Conservation (phyloP, 495 filamentous ascomycete genomes). For the Neurospora sp. region DNA sequence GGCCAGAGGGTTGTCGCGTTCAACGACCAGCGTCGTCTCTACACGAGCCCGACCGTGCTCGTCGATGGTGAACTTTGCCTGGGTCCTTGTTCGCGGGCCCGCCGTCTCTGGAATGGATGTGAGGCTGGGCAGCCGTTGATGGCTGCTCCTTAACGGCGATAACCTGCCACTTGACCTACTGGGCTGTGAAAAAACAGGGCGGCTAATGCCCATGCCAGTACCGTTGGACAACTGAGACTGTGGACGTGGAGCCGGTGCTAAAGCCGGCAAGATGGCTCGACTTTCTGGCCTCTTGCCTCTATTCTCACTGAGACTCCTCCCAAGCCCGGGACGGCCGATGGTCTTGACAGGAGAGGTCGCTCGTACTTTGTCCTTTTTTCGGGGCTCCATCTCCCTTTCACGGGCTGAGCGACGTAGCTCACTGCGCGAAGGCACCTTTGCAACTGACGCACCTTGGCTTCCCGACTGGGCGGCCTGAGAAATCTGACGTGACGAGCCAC, state of each 20-base stretch:
- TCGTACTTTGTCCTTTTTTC: slow-evolving; percentile 32
- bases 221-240: slow-evolving; percentile 13
- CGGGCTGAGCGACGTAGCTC: slow-evolving; percentile 34
- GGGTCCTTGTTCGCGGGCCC: slow-evolving; percentile 37
- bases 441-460: slow-evolving; percentile 7
- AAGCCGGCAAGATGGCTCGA: slow-evolving; percentile 23
- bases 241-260: slow-evolving; percentile 23
- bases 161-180: slow-evolving; percentile 31
- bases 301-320: slow-evolving; percentile 51
- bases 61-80: slow-evolving; percentile 62
- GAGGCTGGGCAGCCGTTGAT: slow-evolving; percentile 36
- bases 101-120: slow-evolving; percentile 40
- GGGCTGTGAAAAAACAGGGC: slow-evolving; percentile 26
- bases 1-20: slow-evolving; percentile 25
- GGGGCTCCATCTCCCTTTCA: slow-evolving; percentile 24
- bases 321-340: slow-evolving; percentile 42
- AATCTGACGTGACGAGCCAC: slow-evolving; percentile 14
- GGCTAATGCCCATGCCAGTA: slow-evolving; percentile 14
- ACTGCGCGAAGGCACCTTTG: slow-evolving; percentile 19
- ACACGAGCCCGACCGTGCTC: slow-evolving; percentile 60
- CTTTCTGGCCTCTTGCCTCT: slow-evolving; percentile 25
- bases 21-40: slow-evolving; percentile 51
- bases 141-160: slow-evolving; percentile 38
- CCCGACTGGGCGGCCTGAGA: slow-evolving; percentile 7
- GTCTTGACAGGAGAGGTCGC: slow-evolving; percentile 46